Conservation (phyloP, 148 eudicot genomes). For the Salicornia ramosissima region DNA sequence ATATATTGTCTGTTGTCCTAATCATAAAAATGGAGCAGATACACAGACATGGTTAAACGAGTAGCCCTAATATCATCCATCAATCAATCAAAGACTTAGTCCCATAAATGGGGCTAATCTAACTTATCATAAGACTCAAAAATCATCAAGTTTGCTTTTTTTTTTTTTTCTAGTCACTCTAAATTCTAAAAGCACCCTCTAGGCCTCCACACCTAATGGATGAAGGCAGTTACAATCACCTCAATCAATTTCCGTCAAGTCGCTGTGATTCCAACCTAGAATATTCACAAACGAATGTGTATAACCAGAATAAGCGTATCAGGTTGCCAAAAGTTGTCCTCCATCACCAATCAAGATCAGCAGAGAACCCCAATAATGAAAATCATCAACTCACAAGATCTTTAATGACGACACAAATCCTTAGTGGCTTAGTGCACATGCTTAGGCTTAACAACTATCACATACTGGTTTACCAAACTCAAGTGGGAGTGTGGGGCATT, state of each 20-base stretch:
- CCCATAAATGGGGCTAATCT: neutral
- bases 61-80: too few species aligned
- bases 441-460: neutral
- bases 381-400: neutral
- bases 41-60: neutral
- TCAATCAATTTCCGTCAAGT: neutral
- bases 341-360: neutral
- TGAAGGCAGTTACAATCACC: neutral
- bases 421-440: neutral
- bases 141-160: neutral
- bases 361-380: neutral
- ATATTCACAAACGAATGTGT: neutral
- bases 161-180: neutral
- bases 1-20: neutral
- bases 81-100: too few species aligned
- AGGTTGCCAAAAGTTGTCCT: neutral
- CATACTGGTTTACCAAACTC: neutral
- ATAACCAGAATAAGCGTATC: neutral
- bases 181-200: neutral
- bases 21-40: neutral
- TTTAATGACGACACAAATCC: neutral
- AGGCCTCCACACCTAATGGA: neutral
- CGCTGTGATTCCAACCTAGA: neutral
- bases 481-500: neutral
- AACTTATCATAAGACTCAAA: neutral